Conservation (phyloP, 108 stramenopile genomes). For the Skeletonema menzelii region DNA sequence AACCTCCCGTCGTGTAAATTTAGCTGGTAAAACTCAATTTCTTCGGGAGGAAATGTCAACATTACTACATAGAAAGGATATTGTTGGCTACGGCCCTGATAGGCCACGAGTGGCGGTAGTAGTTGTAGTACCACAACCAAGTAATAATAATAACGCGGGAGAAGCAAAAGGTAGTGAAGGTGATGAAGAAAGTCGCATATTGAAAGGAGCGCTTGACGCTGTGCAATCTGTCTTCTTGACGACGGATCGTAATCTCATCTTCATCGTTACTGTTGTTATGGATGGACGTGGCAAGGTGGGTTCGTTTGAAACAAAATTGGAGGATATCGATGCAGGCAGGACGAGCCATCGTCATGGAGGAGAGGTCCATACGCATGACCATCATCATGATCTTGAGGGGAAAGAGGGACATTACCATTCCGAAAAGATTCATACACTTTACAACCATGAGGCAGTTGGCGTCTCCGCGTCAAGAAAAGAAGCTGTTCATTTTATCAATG, state of each 20-base stretch:
- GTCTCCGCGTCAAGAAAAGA: conserved; percentile 58
- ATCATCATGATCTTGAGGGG: conserved; percentile 5
- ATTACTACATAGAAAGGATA: conserved; percentile 64
- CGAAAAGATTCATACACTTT: conserved; percentile 64
- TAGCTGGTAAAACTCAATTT: conserved; percentile 5
- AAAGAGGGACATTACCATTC: conserved; percentile 44
- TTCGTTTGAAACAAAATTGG: conserved; percentile 4
- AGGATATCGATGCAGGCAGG: conserved; percentile 32
- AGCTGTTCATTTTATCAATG: conserved; percentile 61
- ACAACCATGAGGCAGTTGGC: conserved; percentile 38
- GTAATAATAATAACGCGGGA: not conserved
- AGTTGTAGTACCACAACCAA: conserved; percentile 45
- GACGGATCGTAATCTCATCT: conserved; percentile 73
- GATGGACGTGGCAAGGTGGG: conserved; percentile 43
- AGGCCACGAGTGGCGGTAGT: conserved; percentile 74
- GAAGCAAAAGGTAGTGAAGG: not conserved
- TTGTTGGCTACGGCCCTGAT: conserved; percentile 80
- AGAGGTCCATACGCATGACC: conserved; percentile 16
- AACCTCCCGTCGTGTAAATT: not conserved
- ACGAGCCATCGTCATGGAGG: conserved; percentile 28
- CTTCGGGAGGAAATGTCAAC: conserved; percentile 9
- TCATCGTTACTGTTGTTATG: conserved; percentile 62
- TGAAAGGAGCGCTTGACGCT: conserved; percentile 11
- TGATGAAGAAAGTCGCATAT: not conserved
- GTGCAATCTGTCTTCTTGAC: conserved; percentile 38